Evolutionary conservation across 1,284 basidiomycete species (phyloP), one percentile per base, ranked within the genome.

Genomic region (Phlebopus sp.): DNA sequence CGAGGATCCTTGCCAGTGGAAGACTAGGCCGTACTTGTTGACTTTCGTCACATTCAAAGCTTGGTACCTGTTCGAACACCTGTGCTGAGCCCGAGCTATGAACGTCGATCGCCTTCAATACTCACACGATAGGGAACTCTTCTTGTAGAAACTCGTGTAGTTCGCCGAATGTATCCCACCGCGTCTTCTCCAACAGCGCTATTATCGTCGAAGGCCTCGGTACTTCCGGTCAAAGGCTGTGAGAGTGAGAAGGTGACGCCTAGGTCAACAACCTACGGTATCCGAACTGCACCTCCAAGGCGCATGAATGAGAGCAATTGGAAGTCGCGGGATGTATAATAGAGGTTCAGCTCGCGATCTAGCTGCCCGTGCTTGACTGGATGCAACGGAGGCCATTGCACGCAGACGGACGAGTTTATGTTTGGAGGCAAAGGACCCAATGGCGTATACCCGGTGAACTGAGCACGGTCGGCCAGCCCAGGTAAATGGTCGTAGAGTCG

Each of bases 1-100:
- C 15, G 47, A 40, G 0, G 77, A 73, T 11, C 87, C 87, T 38
- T 72, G 64, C 81, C 84, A 87, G 39, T 81, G 78, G 62, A 77
- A 89, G 6, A 87, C 62, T 17, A 90, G 71, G 2, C 79, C 84
- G 59, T 84, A 84, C 0, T 79, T 79, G 53, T 78, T 78, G 53
- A 89, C 79, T 55, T 79, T 79, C 10, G 75, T 78, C 39, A 81
- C 68, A 25, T 70, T 68, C 37, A 85, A 68, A 13, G 67, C 71
- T 37, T 70, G 48, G 58, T 84, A 78, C n/a, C 80, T 82, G 43
- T 15, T 11, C 6, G n/a, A 37, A 29, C 14, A 13, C 5, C 9
- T 37, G 29, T 35, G 34, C 11, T 9, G 18, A 19, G n/a, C 10
- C 13, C 17, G 21, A 47, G 43, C 3, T 31, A 35, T 8, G 23